Evolutionary conservation across 345 rosid species (phyloP), one percentile per base, ranked within the genome.

Genomic region (Excoecaria agallocha): DNA sequence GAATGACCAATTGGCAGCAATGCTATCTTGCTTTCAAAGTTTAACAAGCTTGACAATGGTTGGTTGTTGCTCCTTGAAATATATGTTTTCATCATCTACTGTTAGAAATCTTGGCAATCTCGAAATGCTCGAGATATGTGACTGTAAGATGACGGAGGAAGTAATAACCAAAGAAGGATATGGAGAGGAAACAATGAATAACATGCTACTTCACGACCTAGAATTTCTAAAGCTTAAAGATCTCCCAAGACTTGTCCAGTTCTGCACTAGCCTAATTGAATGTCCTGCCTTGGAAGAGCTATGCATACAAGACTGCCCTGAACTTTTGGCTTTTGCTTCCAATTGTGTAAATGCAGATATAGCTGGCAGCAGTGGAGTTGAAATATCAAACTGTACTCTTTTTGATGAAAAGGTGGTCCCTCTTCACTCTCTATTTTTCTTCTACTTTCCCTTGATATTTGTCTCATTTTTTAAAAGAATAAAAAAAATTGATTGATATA

Each of bases 201-300:
- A 50, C 6, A 49, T 60, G 24, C 12, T 35, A 16, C 73, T 82
- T 5, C 74, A 46, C n/a, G 67, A 68, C 16, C 62, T 78, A 11
- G 38, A 10, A 22, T 7, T 2, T 5, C 1, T 78, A 1, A 0
- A 3, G 2, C 73, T 82, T 8, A 0, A 3, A 0, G 0, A 2
- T 4, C 80, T 82, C 51, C 78, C 78, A 2, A 69, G 73, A 54
- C 74, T 79, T 10, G 2, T 5, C 4, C 55, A 5, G 41, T 58
- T 45, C 66, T 11, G 74, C 52, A 57, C 9, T 1, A 8, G 56
- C 24, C 5, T 57, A 15, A 41, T 65, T n/a, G 74, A 71, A 57
- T 71, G 60, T 13, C 55, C 66, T 20, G 17, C 41, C 13, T 12
- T 71, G 24, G 45, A 43, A 58, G 50, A 58, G 55, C 63, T 58